Evolutionary conservation across 78 protist species (phyloP).

Genomic region (Neovahlkampfia damariscottae): DNA sequence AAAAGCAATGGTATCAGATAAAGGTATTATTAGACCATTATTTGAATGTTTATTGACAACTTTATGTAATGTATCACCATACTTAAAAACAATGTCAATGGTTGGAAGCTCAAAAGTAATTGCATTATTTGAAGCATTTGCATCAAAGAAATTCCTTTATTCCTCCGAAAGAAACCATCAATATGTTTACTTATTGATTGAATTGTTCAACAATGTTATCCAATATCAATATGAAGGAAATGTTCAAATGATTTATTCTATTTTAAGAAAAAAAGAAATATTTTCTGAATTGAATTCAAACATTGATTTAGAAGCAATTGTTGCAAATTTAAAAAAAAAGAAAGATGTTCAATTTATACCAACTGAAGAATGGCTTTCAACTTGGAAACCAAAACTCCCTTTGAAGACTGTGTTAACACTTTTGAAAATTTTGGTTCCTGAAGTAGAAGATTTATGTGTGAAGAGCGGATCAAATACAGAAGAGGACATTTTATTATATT

Average conservation of each 20-base stretch:
- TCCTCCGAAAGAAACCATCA: constrained; percentile 13
- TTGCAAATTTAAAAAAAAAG: neutral
- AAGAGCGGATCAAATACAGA: neutral
- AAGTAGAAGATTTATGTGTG: constrained; percentile 37
- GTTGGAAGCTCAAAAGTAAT: constrained; percentile 41
- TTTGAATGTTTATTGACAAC: constrained; percentile 40
- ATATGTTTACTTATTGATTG: constrained; percentile 35
- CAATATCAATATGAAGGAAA: constrained; percentile 72
- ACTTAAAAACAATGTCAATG: constrained; percentile 49
- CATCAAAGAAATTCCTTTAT: neutral
- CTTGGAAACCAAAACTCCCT: constrained; percentile 30
- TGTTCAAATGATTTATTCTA: constrained; percentile 37
- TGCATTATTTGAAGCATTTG: constrained; percentile 32
- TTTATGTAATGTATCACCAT: constrained; percentile 53
- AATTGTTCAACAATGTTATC: constrained; percentile 42
- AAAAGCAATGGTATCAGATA: neutral
- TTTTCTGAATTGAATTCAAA: constrained; percentile 20
- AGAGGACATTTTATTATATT: constrained; percentile 32
- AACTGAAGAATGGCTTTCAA: constrained; percentile 46
- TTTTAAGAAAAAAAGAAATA: constrained; percentile 32
- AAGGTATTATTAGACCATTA: neutral
- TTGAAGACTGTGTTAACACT: constrained; percentile 25
- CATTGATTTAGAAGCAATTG: neutral
- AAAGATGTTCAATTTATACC: constrained; percentile 19
- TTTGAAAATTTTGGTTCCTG: constrained; percentile 32